These are phyloP conservation scores for Raffaelea albimanens DNA, from an alignment of 2,329 filamentous ascomycete species.

Conservation along the genomic window DNA sequence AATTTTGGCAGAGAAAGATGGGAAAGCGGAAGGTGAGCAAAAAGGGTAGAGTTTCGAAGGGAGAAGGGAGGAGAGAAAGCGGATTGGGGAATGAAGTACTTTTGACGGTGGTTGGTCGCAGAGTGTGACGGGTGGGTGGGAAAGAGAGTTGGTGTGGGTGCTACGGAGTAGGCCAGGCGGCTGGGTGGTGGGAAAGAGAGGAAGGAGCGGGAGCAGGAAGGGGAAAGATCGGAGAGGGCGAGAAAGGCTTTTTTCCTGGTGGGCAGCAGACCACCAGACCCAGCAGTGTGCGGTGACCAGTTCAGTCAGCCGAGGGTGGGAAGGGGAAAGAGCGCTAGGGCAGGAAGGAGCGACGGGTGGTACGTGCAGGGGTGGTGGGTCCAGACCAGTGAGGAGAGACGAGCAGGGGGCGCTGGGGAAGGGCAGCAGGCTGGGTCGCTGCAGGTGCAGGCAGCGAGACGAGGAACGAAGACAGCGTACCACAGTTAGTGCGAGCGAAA, in stretches of 20 bases:
- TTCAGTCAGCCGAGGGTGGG: conserved; percentile 2
- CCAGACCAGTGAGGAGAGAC: not conserved
- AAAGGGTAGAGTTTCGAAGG: not conserved
- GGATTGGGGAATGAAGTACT: conserved; percentile 8
- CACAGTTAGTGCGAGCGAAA: no score
- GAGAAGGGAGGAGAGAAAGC: not conserved
- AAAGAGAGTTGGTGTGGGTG: not conserved
- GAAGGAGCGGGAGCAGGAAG: not conserved
- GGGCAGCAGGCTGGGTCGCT: not conserved
- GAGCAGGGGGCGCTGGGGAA: not conserved
- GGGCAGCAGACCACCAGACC: conserved; percentile 5
- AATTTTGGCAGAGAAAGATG: not conserved
- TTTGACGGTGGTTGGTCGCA: conserved; percentile 6
- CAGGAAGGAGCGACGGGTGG: not conserved
- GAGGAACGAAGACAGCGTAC: not conserved
- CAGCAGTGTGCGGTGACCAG: not conserved
- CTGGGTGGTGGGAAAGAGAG: conserved; percentile 1
- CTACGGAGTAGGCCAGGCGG: not conserved
- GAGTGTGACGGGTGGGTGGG: not conserved
- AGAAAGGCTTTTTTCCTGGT: conserved; percentile 1
- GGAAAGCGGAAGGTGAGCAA: not conserved
- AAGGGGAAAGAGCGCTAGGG: not conserved
- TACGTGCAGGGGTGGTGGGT: conserved; percentile 2
- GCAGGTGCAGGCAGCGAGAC: not conserved
- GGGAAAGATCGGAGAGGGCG: not conserved